Percentiles rank a stretch among this genome's conserved stretches.
These are phyloP conservation scores for Globisporangium emineosum DNA, from an alignment of 352 stramenopile genomes.

Conservation along the genomic window DNA sequence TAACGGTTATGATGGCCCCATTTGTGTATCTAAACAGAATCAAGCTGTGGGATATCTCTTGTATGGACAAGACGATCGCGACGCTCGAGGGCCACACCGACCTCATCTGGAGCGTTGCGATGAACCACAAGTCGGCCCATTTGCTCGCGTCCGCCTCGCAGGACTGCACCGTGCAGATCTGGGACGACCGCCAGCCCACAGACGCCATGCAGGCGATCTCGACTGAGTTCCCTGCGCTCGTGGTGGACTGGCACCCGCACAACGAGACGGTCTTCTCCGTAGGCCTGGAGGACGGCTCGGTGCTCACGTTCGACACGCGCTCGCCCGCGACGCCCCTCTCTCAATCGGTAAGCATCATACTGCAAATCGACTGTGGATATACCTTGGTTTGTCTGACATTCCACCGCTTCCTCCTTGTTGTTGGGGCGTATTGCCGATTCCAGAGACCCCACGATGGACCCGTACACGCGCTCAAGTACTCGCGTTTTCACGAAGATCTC, in stretches of 20 bases:
- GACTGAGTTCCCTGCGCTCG: constrained; percentile 42
- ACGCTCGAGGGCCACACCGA: constrained; percentile 67
- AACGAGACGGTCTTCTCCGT: constrained; percentile 52
- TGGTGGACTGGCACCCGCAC: constrained; percentile 70
- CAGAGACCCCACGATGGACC: constrained; percentile 35
- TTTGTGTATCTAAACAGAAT: constrained; percentile 40
- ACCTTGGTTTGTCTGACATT: background rate
- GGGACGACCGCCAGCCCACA: constrained; percentile 60
- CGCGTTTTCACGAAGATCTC: constrained; percentile 49
- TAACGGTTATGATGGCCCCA: background rate
- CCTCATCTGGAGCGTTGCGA: constrained; percentile 67
- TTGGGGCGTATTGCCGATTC: background rate
- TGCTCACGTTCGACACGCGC: constrained; percentile 70
- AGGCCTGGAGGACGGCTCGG: constrained; percentile 59
- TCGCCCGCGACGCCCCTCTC: constrained; percentile 39
- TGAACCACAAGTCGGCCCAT: constrained; percentile 38
- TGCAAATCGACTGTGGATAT: background rate
- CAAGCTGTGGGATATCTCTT: constrained; percentile 70
- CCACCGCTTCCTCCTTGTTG: background rate
- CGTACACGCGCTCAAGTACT: constrained; percentile 70
- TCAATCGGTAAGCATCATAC: constrained; percentile 24
- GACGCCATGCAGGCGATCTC: constrained; percentile 34
- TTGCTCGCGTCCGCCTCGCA: constrained; percentile 60
- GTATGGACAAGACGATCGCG: constrained; percentile 42
- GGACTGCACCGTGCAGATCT: constrained; percentile 69